Conservation (phyloP, 2,329 filamentous ascomycete genomes). For the Thelonectria rubi region DNA sequence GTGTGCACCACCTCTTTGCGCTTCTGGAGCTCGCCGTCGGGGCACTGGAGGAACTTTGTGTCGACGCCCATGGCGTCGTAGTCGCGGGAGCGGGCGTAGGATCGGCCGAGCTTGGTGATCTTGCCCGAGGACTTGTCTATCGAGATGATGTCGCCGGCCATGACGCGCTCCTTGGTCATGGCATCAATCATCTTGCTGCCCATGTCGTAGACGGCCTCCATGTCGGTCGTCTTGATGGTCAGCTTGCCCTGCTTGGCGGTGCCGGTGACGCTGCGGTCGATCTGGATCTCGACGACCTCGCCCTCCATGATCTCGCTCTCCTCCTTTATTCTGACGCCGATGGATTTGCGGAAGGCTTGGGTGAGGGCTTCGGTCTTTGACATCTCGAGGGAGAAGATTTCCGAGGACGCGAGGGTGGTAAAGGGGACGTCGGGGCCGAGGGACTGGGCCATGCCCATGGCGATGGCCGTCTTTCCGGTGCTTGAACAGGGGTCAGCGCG, state of each 20-base stretch:
- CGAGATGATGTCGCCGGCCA: slow-evolving; percentile 97
- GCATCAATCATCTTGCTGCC: slow-evolving; percentile 99
- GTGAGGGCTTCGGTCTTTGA: slow-evolving; percentile 98
- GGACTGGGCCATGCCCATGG: slow-evolving; percentile 98
- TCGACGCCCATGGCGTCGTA: slow-evolving; percentile 99
- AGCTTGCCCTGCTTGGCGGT: slow-evolving; percentile 98
- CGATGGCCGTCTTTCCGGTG: slow-evolving; percentile 97
- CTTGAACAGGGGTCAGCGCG: slow-evolving; percentile 54
- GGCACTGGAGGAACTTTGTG: slow-evolving; percentile 97
- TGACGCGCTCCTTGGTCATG: slow-evolving; percentile 99
- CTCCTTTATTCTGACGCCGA: slow-evolving; percentile 97
- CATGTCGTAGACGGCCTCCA: slow-evolving; percentile 99
- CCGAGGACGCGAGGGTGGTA: slow-evolving; percentile 92
- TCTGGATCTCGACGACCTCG: slow-evolving; percentile 98
- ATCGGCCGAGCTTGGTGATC: slow-evolving; percentile 95
- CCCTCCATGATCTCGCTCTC: slow-evolving; percentile 99
- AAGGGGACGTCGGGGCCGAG: slow-evolving; percentile 95
- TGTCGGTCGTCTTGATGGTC: slow-evolving; percentile 99
- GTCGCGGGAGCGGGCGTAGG: slow-evolving; percentile 92
- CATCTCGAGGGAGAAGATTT: slow-evolving; percentile 99
- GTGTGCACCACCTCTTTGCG: slow-evolving; percentile 97
- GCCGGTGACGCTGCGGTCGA: slow-evolving; percentile 94
- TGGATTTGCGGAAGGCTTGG: slow-evolving; percentile 98
- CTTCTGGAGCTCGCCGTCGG: slow-evolving; percentile 96
- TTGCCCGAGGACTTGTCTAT: slow-evolving; percentile 99